A percentile compares a stretch with the other conserved stretches of the same genome.
Conservation (phyloP, 208 protist genomes). For the Trypanosomatidae sp. region DNA sequence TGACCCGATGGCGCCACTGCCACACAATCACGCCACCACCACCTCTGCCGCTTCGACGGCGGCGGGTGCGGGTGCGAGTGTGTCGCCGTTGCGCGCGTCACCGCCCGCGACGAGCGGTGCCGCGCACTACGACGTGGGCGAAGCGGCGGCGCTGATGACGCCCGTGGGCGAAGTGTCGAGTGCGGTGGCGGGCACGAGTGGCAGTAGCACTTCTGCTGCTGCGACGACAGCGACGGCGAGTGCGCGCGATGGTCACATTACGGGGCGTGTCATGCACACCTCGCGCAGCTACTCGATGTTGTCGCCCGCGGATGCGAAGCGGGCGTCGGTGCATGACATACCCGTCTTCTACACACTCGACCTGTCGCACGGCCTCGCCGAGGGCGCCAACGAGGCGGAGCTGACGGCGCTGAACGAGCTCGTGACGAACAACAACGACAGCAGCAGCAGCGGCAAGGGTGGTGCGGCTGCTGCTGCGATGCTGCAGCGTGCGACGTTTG, state of each 20-base stretch:
- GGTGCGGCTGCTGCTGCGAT: no score
- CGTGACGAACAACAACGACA: slow-evolving; percentile 14
- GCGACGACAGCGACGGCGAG: background rate
- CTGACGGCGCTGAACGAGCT: slow-evolving; percentile 31
- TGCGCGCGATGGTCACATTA: background rate
- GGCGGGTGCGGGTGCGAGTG: no score
- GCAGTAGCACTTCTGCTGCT: no score
- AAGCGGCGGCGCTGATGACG: no score
- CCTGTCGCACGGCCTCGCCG: slow-evolving; percentile 30
- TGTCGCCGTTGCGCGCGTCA: no score
- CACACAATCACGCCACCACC: slow-evolving; percentile 12
- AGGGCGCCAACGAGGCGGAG: slow-evolving; percentile 13
- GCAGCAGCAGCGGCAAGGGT: slow-evolving; percentile 15
- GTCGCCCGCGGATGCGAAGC: slow-evolving; percentile 38
- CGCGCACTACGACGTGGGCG: no score
- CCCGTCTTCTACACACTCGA: slow-evolving; percentile 58
- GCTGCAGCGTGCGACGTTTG: no score
- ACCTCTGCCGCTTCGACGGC: no score
- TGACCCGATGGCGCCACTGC: slow-evolving; percentile 56
- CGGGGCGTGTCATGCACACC: slow-evolving; percentile 30
- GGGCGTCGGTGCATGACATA: slow-evolving; percentile 48
- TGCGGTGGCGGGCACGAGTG: no score
- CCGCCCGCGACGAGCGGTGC: no score
- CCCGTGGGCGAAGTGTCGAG: no score
- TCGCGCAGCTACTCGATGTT: slow-evolving; percentile 29